phyloP scores from a whole-genome alignment of 768 basidiomycete genomes.

The Amanita jacksonii region DNA sequence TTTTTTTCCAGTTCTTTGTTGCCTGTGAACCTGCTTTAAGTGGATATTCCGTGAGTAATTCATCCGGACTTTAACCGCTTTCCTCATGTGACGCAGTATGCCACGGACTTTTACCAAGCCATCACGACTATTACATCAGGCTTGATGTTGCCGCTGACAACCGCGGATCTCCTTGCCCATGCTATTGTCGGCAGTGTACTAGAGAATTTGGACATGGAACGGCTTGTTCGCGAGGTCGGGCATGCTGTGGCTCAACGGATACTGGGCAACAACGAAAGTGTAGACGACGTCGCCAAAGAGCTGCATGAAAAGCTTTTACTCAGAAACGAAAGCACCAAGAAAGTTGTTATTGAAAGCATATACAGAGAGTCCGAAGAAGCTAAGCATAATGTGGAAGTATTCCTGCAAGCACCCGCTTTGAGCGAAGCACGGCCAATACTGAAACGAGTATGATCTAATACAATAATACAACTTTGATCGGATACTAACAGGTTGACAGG shows the following conservation, averaged over 20 bases:
- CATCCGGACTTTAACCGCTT: constrained; percentile 3
- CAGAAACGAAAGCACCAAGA: constrained; percentile 94
- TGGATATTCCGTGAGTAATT: constrained; percentile 65
- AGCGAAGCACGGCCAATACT: constrained; percentile 67
- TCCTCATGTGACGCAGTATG: constrained; percentile 41
- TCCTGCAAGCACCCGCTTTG: constrained; percentile 62
- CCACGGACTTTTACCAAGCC: constrained; percentile 92
- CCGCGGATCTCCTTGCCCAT: constrained; percentile 87
- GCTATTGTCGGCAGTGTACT: constrained; percentile 95
- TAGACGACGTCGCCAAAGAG: constrained; percentile 93
- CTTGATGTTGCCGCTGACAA: constrained; percentile 92
- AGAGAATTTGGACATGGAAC: constrained; percentile 98
- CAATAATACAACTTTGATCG: constrained; percentile 1
- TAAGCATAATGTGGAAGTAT: constrained; percentile 81
- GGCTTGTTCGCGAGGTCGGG: constrained; percentile 90
- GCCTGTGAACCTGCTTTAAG: constrained; percentile 96
- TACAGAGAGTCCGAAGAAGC: constrained; percentile 89
- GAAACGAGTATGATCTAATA: constrained; percentile 50
- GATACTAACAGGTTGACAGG: constrained; percentile 34
- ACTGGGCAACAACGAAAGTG: constrained; percentile 86
- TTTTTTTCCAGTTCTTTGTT: constrained; percentile 76
- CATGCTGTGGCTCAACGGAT: constrained; percentile 89
- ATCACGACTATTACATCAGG: constrained; percentile 90
- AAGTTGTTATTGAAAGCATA: constrained; percentile 92
- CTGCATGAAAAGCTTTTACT: constrained; percentile 85